Conservation (phyloP, 495 filamentous ascomycete genomes). For the Hypomontagnella monticulosa region DNA sequence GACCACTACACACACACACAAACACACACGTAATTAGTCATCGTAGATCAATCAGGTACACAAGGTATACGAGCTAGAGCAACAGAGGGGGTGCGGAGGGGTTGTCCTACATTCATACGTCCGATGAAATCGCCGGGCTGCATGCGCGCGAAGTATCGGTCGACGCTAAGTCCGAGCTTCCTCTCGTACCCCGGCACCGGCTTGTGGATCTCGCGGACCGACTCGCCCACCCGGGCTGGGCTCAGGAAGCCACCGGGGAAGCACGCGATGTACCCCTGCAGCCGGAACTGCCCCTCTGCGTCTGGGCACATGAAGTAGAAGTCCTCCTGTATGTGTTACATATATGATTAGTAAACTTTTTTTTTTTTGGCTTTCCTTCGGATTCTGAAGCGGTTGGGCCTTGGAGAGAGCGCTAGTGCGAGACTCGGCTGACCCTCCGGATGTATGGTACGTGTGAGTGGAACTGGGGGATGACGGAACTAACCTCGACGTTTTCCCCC, state of each 20-base stretch:
- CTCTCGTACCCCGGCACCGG: slow-evolving; percentile 69
- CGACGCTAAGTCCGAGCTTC: slow-evolving; percentile 73
- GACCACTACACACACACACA: too few relatives aligned
- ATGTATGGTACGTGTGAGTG: neutral
- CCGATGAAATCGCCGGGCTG: slow-evolving; percentile 60
- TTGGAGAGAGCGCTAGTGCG: too few relatives aligned
- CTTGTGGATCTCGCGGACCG: slow-evolving; percentile 63
- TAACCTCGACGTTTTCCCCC: slow-evolving; percentile 34
- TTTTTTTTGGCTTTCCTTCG: too few relatives aligned
- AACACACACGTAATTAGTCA: too few relatives aligned
- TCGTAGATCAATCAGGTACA: neutral
- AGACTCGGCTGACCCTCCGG: too few relatives aligned
- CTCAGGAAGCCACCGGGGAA: slow-evolving; percentile 37
- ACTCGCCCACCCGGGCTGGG: slow-evolving; percentile 35
- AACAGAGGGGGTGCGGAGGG: neutral
- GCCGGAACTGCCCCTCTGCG: slow-evolving; percentile 18
- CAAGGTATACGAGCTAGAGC: neutral
- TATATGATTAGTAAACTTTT: too few relatives aligned
- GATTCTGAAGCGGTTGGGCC: too few relatives aligned
- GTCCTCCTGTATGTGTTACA: too few relatives aligned
- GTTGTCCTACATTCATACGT: slow-evolving; percentile 55
- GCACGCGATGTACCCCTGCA: slow-evolving; percentile 40
- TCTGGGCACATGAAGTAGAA: slow-evolving; percentile 43
- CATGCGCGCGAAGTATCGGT: slow-evolving; percentile 70
- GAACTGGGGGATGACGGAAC: neutral